Conservation (phyloP, 139 green algal genomes). For the Micractinium conductrix region DNA sequence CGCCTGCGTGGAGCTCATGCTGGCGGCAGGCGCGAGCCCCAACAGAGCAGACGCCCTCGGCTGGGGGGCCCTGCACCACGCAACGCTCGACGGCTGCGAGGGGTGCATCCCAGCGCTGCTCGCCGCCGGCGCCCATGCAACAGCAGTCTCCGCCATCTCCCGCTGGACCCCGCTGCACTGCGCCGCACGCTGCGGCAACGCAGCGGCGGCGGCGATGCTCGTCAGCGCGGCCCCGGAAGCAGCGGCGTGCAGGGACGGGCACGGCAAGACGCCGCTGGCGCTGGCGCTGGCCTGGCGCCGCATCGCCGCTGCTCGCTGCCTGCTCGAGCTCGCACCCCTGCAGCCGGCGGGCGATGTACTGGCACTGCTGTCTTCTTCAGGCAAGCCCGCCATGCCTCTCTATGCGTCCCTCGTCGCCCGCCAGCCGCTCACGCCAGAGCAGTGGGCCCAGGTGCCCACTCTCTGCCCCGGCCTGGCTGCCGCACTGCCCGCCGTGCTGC, state of each 20-base stretch:
- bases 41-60: too few species aligned
- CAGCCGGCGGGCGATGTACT: background rate
- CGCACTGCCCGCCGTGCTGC: background rate
- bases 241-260: background rate
- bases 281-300: background rate
- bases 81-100: too few species aligned
- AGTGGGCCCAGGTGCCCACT: background rate
- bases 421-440: background rate
- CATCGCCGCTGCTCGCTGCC: background rate
- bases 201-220: background rate
- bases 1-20: too few species aligned
- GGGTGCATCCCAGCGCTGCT: too few species aligned
- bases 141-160: too few species aligned
- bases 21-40: too few species aligned
- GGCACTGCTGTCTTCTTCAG: background rate
- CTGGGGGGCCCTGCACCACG: too few species aligned
- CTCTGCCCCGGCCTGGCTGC: background rate
- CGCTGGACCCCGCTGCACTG: too few species aligned
- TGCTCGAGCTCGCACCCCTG: background rate
- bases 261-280: background rate
- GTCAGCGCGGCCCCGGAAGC: background rate
- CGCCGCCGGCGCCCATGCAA: too few species aligned
- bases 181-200: too few species aligned
- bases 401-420: background rate
- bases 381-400: background rate